Evolutionary conservation across 176 grass and related monocot species (phyloP), one percentile per base, ranked within the genome.

Genomic region (Carex scoparia): DNA sequence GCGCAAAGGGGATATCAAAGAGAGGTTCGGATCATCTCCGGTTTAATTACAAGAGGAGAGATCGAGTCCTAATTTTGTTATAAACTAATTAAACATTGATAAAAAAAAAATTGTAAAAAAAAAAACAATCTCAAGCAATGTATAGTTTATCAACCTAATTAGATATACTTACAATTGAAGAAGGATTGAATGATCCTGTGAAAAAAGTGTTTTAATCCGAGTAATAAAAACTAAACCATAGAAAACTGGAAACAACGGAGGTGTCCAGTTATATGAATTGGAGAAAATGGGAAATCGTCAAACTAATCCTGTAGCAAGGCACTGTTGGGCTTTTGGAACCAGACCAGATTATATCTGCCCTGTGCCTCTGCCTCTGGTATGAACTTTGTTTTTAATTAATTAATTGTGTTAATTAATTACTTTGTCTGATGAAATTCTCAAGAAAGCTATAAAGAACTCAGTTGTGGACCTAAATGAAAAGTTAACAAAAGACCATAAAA

Each of bases 401-500:
- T 70, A 42, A 70, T 70, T 40, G 37, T 5, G 67, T 42, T 70
- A 70, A 70, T 70, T 70, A 15, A 18, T 23, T 23, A 23, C 23
- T 23, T 65, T 28, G 67, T 70, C 14, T 70, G 67, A 42, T n/a
- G 33, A 70, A 70, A 70, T 70, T 70, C 35, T 70, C 15, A 15
- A 70, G 67, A 70, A 70, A 70, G 37, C 67, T 38, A 40, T 38
- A 70, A 70, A 70, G 67, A 70, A 68, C 65, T 68, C 33, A 33
- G 66, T 12, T 65, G 63, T 65, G 63, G 63, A 65, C 63, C 63
- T 65, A 65, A 69, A 69, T 48, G 69, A 72, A 46, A 72, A 72
- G 69, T n/a, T 48, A 72, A 72, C 16, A 72, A 72, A 72, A 72
- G 69, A 72, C 69, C 69, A 72, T 44, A 72, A 48, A 71, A 72